Base-by-base conservation (phyloP, 2,329 filamentous ascomycete species). In the Hyphodiscus sp. region DNA sequence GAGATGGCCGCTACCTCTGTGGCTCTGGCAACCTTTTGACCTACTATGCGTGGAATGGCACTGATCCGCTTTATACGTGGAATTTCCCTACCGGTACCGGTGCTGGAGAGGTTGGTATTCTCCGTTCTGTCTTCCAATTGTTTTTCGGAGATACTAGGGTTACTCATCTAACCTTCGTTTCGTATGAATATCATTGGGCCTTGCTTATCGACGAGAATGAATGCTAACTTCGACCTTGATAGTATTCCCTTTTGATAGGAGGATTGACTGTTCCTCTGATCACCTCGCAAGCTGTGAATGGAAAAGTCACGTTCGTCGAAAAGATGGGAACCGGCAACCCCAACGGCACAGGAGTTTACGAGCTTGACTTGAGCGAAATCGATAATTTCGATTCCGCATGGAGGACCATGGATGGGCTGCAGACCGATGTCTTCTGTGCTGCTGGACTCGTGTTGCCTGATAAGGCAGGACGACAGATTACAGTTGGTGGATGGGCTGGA, bases 391-490 rank as follows among this genome's bases (percentile, higher is more conserved):
- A 69, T 23, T 68, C 68, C 29, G 81, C 78, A 1, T 86, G 82
- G 80, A 73, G 81, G 33, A 69, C 76, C 10, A 80, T 86, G 76
- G 77, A 83, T 51, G 20, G 26, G 4, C 69, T 74, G 63, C 82
- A 84, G 71, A 85, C 82, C 0, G 84, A 87, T 58, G 74, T 87
- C 16, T 87, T 87, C 68, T 87, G 85, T 64, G 76, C 83, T 38
- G 83, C 79, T 9, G 78, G 80, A 19, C 65, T 86, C 2, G 82
- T 79, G 1, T 74, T 87, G 20, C 83, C 83, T 0, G 82, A 87
- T 64, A 82, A 81, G 62, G 82, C 73, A 33, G 84, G 79, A 1
- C 76, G 84, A 15, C 80, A 85, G 64, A 73, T 87, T 60, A 85
- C 80, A 50, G 71, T 86, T 45, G 83, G 84, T 47, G 82, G 84